A percentile compares a stretch with the other conserved stretches of the same genome.
These are phyloP conservation scores for Russula brevipes DNA, from an alignment of 768 basidiomycete species.

Conservation along the genomic window DNA sequence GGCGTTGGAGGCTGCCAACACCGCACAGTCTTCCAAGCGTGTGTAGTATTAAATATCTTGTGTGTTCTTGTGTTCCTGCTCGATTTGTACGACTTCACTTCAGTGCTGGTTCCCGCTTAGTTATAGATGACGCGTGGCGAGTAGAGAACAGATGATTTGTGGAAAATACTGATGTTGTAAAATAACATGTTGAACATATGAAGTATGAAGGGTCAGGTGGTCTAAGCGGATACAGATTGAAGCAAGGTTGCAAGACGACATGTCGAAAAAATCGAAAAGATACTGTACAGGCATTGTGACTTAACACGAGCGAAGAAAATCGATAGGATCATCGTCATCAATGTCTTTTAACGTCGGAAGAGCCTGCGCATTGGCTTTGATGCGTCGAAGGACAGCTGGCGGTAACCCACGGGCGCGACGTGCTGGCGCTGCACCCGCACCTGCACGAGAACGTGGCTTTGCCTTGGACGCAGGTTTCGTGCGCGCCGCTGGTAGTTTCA, in stretches of 20 bases:
- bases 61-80: not conserved
- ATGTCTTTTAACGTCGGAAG: not conserved
- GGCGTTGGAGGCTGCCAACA: conserved; percentile 9
- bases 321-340: conserved; percentile 20
- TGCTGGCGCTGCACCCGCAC: not conserved
- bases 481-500: not conserved
- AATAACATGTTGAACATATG: not conserved
- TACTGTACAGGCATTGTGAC: no score
- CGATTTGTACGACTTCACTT: conserved; percentile 6
- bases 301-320: conserved; percentile 14
- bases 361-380: conserved; percentile 4
- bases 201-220: no score
- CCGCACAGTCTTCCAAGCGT: conserved; percentile 11
- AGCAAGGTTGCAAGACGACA: not conserved
- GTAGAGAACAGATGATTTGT: not conserved
- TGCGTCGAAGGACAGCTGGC: conserved; percentile 6
- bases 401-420: conserved; percentile 10
- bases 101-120: not conserved
- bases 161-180: conserved; percentile 1
- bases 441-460: not conserved
- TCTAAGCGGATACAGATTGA: no score
- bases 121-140: not conserved
- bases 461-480: not conserved
- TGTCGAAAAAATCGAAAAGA: not conserved
- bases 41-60: not conserved